A percentile compares a stretch with the other conserved stretches of the same genome.
These are phyloP conservation scores for Fusarium sp. DNA, from an alignment of 2,329 filamentous ascomycete species.

Conservation along the genomic window DNA sequence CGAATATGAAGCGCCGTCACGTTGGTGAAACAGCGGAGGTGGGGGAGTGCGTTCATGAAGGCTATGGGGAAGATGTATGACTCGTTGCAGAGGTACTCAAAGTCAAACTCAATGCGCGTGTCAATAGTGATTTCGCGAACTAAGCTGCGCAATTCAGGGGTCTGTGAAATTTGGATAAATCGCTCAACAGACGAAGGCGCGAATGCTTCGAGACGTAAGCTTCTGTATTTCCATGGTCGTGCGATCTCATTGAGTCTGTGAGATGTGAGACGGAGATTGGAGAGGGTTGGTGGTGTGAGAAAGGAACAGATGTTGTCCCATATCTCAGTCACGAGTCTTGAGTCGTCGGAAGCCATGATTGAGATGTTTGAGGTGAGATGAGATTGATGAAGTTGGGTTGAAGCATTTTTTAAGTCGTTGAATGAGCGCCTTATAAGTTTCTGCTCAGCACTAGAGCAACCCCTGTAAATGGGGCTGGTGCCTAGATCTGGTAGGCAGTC, in stretches of 20 bases:
- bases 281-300: not conserved
- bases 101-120: slow-evolving; percentile 11
- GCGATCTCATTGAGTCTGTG: not conserved
- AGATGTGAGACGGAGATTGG: slow-evolving; percentile 7
- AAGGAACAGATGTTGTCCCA: slow-evolving; percentile 16
- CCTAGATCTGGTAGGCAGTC: not conserved
- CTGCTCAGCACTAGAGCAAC: not conserved
- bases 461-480: not conserved
- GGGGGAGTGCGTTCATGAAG: slow-evolving; percentile 13
- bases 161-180: slow-evolving; percentile 19
- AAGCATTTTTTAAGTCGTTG: not conserved
- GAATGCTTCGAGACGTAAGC: slow-evolving; percentile 1
- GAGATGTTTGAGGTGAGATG: not conserved
- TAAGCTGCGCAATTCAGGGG: not conserved
- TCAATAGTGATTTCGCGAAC: slow-evolving; percentile 27
- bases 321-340: not conserved
- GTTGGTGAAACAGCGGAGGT: not conserved
- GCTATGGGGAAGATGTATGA: not conserved
- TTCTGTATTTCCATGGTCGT: not conserved
- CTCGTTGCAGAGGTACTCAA: not conserved
- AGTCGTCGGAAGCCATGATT: not conserved
- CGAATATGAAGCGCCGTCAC: not conserved
- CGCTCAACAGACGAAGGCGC: not conserved
- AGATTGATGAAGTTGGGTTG: not conserved
- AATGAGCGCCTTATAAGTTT: not conserved